phyloP scores from a whole-genome alignment of 352 stramenopile genomes.

The Phytophthora europaea region DNA sequence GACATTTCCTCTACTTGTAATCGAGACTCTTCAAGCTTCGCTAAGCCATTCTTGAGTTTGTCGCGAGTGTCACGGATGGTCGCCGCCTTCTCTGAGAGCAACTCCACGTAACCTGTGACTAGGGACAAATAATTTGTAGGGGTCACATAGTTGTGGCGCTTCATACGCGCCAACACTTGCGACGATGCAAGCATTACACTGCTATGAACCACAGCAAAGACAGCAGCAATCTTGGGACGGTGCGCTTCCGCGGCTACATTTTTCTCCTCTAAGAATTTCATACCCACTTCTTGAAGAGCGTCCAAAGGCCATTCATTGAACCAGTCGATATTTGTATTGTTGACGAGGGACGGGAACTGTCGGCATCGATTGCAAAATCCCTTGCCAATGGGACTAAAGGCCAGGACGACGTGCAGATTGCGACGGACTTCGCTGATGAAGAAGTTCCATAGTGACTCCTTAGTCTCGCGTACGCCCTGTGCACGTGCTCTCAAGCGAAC shows the following conservation, averaged over 20 bases:
- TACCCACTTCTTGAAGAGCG: conserved; percentile 93
- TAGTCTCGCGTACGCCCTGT: conserved; percentile 88
- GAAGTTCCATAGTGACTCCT: conserved; percentile 93
- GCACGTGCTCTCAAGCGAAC: conserved; percentile 73
- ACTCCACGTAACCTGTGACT: conserved; percentile 92
- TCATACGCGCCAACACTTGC: conserved; percentile 91
- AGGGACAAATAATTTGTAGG: conserved; percentile 95
- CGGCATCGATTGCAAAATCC: conserved; percentile 85
- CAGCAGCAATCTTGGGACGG: conserved; percentile 83
- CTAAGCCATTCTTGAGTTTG: conserved; percentile 86
- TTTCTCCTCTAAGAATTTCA: conserved; percentile 94
- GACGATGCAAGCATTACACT: conserved; percentile 85
- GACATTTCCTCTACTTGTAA: conserved; percentile 90
- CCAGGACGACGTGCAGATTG: conserved; percentile 94
- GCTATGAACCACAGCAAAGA: conserved; percentile 93
- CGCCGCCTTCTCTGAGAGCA: conserved; percentile 80
- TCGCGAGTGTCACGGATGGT: conserved; percentile 80
- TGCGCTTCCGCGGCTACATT: conserved; percentile 79
- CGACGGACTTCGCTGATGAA: conserved; percentile 93
- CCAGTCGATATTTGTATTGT: conserved; percentile 96
- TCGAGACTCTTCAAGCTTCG: conserved; percentile 86
- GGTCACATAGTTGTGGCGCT: conserved; percentile 95
- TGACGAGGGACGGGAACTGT: conserved; percentile 95
- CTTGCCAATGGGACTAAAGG: conserved; percentile 94
- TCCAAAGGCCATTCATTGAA: conserved; percentile 95